phyloP scores from a whole-genome alignment of 352 stramenopile genomes.

The Globisporangium takayamanum region DNA sequence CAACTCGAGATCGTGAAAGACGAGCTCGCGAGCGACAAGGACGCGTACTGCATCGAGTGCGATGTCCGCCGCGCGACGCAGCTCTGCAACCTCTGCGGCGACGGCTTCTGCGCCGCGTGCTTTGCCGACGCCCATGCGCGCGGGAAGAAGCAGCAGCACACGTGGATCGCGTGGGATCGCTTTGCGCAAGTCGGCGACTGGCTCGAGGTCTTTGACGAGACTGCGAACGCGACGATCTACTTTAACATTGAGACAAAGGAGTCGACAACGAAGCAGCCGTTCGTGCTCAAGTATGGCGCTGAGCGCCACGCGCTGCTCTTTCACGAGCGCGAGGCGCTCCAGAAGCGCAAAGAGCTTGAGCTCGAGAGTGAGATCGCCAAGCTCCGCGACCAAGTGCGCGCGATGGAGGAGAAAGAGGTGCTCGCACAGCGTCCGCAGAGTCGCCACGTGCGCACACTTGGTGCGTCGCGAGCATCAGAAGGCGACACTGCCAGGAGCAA shows the following conservation, averaged over 20 bases:
- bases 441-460: slow-evolving; percentile 9
- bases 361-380: slow-evolving; percentile 63
- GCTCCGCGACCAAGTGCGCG: slow-evolving; percentile 50
- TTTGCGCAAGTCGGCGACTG: slow-evolving; percentile 56
- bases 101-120: slow-evolving; percentile 65
- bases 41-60: slow-evolving; percentile 69
- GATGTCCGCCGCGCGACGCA: slow-evolving; percentile 32
- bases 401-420: slow-evolving; percentile 32
- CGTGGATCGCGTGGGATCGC: slow-evolving; percentile 45
- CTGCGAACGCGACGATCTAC: slow-evolving; percentile 33
- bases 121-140: slow-evolving; percentile 44
- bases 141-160: slow-evolving; percentile 57
- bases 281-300: slow-evolving; percentile 41
- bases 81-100: slow-evolving; percentile 74
- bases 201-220: slow-evolving; percentile 66
- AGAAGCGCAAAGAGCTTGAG: slow-evolving; percentile 44
- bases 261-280: slow-evolving; percentile 43
- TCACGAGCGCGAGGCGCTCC: slow-evolving; percentile 42
- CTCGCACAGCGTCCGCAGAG: slow-evolving; percentile 19
- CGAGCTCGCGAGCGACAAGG: slow-evolving; percentile 33
- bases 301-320: slow-evolving; percentile 52
- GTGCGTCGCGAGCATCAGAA: not conserved
- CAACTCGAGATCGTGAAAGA: slow-evolving; percentile 52
- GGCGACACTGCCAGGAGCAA: too few relatives aligned
- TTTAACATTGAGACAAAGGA: slow-evolving; percentile 83